phyloP scores from a whole-genome alignment of 2,329 filamentous ascomycete genomes.

The Alternaria brassicae region DNA sequence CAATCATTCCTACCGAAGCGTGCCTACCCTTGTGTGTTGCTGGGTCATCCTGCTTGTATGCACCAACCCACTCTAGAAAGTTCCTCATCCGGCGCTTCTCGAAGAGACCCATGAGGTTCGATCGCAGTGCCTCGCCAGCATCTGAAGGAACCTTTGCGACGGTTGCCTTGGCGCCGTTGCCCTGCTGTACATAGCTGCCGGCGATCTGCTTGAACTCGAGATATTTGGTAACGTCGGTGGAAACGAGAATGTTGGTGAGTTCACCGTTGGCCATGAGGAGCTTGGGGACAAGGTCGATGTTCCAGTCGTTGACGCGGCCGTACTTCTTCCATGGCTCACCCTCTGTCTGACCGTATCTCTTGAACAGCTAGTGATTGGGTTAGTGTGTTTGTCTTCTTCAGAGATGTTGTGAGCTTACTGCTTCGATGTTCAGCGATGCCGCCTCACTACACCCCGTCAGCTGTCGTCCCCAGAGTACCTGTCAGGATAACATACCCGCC shows the following conservation, averaged over 20 bases:
- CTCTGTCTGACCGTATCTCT: constrained; percentile 87
- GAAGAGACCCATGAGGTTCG: constrained; percentile 94
- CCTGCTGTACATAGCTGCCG: constrained; percentile 95
- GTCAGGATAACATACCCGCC: constrained; percentile 74
- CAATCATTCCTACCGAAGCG: neutral
- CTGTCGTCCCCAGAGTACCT: constrained; percentile 14
- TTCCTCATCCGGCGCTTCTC: constrained; percentile 97
- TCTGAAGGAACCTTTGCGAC: constrained; percentile 97
- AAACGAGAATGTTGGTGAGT: constrained; percentile 97
- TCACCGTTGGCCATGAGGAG: constrained; percentile 98
- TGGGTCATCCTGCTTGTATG: constrained; percentile 81
- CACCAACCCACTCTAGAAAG: constrained; percentile 94
- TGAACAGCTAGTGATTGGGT: constrained; percentile 76
- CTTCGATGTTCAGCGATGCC: constrained; percentile 93
- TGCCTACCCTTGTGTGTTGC: constrained; percentile 84
- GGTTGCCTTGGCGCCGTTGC: constrained; percentile 79
- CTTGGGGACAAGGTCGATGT: constrained; percentile 98
- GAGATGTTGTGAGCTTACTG: constrained; percentile 61
- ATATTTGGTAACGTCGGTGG: constrained; percentile 73
- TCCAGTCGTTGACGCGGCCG: constrained; percentile 96
- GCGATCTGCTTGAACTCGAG: constrained; percentile 72
- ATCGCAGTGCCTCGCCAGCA: constrained; percentile 83
- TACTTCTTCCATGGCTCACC: constrained; percentile 99
- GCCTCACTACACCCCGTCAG: constrained; percentile 71
- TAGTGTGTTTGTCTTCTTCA: constrained; percentile 48